These are phyloP conservation scores for Alternaria rosae DNA, from an alignment of 2,329 filamentous ascomycete genomes.

Conservation along the genomic window DNA sequence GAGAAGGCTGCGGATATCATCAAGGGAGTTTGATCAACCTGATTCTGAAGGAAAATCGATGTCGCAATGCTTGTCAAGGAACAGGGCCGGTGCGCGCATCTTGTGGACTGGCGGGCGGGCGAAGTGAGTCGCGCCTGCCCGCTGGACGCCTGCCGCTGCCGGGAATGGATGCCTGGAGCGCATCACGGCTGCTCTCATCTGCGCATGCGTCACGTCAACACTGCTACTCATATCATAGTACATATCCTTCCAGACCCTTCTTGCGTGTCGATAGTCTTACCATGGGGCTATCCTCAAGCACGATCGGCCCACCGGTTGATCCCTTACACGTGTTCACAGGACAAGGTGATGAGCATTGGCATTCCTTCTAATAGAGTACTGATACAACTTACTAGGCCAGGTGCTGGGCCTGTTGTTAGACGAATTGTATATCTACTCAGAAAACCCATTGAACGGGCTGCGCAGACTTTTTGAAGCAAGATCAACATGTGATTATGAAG, in stretches of 20 bases:
- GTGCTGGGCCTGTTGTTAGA: background rate
- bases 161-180: too few species aligned
- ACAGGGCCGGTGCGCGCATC: too few species aligned
- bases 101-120: too few species aligned
- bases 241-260: too few species aligned
- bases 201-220: too few species aligned
- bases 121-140: too few species aligned
- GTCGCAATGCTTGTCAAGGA: background rate
- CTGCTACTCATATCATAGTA: too few species aligned
- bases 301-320: background rate
- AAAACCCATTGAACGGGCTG: background rate
- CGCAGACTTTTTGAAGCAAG: background rate
- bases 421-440: background rate
- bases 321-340: background rate
- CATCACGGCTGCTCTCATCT: too few species aligned
- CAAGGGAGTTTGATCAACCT: conserved; percentile 9
- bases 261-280: background rate
- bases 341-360: background rate
- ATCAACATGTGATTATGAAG: background rate
- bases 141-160: too few species aligned
- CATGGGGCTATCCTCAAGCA: background rate
- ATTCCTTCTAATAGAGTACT: background rate
- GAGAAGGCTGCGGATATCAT: conserved; percentile 40
- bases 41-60: background rate
- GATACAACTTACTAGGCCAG: background rate